A percentile compares a stretch with the other conserved stretches of the same genome.
phyloP scores from a whole-genome alignment of 2,329 filamentous ascomycete genomes.

The Penicillium vulpinum region DNA sequence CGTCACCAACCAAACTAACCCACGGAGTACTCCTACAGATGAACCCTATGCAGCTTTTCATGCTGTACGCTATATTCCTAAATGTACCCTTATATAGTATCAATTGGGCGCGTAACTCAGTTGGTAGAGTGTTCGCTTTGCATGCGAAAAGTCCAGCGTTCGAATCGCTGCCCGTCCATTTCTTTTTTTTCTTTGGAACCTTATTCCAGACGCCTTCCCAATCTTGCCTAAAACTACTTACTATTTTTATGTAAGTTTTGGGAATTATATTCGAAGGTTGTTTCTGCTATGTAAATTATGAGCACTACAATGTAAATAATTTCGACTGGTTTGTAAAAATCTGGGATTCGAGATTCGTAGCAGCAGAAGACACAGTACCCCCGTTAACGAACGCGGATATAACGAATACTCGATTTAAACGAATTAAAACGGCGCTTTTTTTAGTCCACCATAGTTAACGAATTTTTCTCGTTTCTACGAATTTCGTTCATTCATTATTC shows the following conservation, averaged over 20 bases:
- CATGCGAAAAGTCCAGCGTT: conserved; percentile 14
- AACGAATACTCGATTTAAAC: no score
- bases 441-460: no score
- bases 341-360: neutral
- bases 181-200: neutral
- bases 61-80: rapidly evolving
- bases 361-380: no score
- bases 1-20: no score
- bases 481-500: no score
- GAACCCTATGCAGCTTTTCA: neutral
- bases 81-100: neutral
- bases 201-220: no score
- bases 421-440: no score
- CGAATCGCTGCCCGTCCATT: conserved; percentile 5
- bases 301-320: neutral
- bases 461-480: no score
- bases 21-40: no score
- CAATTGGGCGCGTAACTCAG: conserved; percentile 16
- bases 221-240: rapidly evolving
- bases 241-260: neutral
- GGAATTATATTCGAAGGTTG: neutral
- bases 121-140: conserved; percentile 24
- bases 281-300: neutral
- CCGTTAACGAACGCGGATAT: no score
- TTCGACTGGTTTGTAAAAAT: neutral